phyloP scores from a whole-genome alignment of 352 stramenopile genomes.

The Phytophthora boehmeriae region DNA sequence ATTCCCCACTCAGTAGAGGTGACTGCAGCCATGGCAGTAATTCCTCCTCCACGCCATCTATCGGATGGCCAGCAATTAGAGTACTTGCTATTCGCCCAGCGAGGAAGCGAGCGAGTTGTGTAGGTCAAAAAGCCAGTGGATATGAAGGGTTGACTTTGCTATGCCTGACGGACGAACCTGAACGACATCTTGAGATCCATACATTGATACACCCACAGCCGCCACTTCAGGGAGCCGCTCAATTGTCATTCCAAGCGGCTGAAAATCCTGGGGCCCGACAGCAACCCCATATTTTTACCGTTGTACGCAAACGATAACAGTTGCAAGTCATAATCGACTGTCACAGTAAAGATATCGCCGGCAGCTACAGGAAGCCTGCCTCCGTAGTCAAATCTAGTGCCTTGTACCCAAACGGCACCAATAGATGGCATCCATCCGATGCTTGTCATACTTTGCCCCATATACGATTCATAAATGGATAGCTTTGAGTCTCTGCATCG shows the following conservation, averaged over 20 bases:
- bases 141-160: conserved; percentile 72
- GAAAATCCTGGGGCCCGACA: conserved; percentile 49
- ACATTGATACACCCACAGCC: conserved; percentile 69
- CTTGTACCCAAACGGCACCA: conserved; percentile 74
- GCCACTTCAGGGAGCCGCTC: conserved; percentile 43
- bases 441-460: conserved; percentile 55
- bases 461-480: conserved; percentile 44
- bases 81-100: conserved; percentile 70
- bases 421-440: conserved; percentile 89
- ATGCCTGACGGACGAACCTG: conserved; percentile 76
- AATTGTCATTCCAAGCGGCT: conserved; percentile 35
- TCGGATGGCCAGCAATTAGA: conserved; percentile 75
- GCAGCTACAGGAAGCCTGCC: conserved; percentile 41
- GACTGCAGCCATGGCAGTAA: conserved; percentile 86
- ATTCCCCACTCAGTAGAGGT: conserved; percentile 79
- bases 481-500: conserved; percentile 2
- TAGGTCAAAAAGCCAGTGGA: conserved; percentile 87
- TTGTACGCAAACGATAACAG: conserved; percentile 78
- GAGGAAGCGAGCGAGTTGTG: conserved; percentile 79
- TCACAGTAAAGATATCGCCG: conserved; percentile 78
- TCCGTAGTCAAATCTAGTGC: conserved; percentile 59
- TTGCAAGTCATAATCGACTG: conserved; percentile 81
- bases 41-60: conserved; percentile 84
- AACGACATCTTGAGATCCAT: conserved; percentile 71
- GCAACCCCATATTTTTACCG: conserved; percentile 61